These are phyloP conservation scores for Metschnikowia gelsemii DNA, from an alignment of 805 yeast species.

Conservation along the genomic window DNA sequence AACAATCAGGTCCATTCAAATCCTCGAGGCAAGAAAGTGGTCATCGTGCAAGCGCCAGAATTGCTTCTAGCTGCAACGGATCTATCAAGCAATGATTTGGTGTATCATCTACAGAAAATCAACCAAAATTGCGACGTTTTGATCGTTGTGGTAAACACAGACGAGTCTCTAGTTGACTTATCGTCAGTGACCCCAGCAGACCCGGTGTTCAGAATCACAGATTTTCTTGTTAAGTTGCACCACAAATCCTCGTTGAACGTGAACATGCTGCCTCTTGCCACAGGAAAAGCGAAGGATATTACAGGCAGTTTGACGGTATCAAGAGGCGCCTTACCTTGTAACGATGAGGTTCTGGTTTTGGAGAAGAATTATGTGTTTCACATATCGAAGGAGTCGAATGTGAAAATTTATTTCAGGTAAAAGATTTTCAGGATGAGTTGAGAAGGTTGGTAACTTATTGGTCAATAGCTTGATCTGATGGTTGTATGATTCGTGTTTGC, in stretches of 20 bases:
- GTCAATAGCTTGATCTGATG: not conserved
- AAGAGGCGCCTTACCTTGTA: constrained; percentile 48
- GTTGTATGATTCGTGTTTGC: no score
- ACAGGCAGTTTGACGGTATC: constrained; percentile 69
- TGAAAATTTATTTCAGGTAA: constrained; percentile 47
- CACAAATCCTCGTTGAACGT: constrained; percentile 54
- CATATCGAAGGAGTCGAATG: constrained; percentile 52
- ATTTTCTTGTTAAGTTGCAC: constrained; percentile 46
- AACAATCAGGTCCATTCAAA: constrained; percentile 9
- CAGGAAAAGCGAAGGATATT: constrained; percentile 81
- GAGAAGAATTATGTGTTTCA: constrained; percentile 67
- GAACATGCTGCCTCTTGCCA: constrained; percentile 63
- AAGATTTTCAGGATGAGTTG: no score
- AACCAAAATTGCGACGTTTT: constrained; percentile 33
- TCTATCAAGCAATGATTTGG: constrained; percentile 34
- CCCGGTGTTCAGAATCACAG: constrained; percentile 44
- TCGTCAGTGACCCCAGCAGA: constrained; percentile 22
- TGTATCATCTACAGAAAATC: constrained; percentile 31
- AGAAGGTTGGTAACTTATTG: no score
- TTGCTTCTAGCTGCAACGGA: constrained; percentile 45
- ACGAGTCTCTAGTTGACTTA: constrained; percentile 34
- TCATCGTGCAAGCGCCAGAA: constrained; percentile 50
- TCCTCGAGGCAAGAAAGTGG: constrained; percentile 19
- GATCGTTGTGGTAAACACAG: constrained; percentile 39
- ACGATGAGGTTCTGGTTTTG: constrained; percentile 25